Evolutionary conservation across 768 basidiomycete genomes (phyloP).

Genomic region (Hypholoma fasciculare): DNA sequence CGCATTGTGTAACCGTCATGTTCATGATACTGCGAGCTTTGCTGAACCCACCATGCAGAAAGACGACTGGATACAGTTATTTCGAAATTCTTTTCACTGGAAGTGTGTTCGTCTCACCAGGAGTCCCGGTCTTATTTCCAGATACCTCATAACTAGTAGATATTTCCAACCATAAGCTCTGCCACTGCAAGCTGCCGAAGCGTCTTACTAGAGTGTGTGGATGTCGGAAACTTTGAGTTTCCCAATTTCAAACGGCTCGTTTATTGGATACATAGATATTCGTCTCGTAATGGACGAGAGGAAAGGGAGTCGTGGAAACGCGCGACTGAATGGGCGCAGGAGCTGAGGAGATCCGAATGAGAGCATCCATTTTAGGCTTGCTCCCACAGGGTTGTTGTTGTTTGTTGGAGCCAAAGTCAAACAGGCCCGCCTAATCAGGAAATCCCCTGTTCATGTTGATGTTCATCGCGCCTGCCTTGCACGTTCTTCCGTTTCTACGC

Average conservation of each 20-base stretch:
- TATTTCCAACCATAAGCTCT: constrained; percentile 3
- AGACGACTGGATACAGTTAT: constrained; percentile 53
- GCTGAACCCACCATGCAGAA: constrained; percentile 61
- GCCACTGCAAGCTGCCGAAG: background rate
- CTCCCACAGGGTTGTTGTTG: constrained; percentile 9
- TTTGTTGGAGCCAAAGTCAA: constrained; percentile 12
- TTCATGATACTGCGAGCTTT: background rate
- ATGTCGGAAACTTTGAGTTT: constrained; percentile 70
- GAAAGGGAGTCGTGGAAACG: constrained; percentile 3
- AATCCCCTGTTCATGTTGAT: constrained; percentile 10
- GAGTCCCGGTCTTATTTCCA: constrained; percentile 74
- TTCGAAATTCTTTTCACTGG: background rate
- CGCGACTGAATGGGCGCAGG: background rate
- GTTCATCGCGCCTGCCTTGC: constrained; percentile 8
- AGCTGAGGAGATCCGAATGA: background rate
- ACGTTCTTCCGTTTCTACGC: constrained; percentile 8
- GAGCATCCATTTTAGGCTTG: constrained; percentile 12
- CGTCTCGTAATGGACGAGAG: constrained; percentile 6
- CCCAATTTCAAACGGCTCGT: constrained; percentile 64
- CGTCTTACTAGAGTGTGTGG: constrained; percentile 70
- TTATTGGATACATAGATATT: constrained; percentile 60
- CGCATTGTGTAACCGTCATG: background rate
- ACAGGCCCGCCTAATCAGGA: constrained; percentile 12
- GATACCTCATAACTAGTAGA: constrained; percentile 73
- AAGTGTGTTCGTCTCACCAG: constrained; percentile 46